These are phyloP conservation scores for Saccharomyces jurei DNA, from an alignment of 805 yeast genomes.

Conservation along the genomic window DNA sequence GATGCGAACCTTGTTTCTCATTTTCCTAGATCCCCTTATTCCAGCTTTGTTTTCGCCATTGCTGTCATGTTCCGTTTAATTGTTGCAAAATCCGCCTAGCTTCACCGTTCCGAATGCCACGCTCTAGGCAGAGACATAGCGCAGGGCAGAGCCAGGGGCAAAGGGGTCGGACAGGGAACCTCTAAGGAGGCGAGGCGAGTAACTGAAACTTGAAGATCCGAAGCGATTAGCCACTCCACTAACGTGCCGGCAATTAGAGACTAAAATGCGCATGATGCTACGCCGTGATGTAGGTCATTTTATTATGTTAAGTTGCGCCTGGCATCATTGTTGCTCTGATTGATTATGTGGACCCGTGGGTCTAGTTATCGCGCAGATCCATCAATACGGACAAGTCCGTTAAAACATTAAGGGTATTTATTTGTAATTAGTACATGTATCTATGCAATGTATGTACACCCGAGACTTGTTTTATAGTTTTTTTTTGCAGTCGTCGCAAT, in stretches of 20 bases:
- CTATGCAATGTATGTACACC: background rate
- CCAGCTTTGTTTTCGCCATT: background rate
- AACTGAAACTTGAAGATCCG: background rate
- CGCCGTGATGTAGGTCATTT: background rate
- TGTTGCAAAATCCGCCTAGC: background rate
- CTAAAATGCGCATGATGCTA: background rate
- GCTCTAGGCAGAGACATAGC: background rate
- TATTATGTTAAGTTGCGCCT: background rate
- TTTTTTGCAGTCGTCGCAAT: slow-evolving; percentile 55
- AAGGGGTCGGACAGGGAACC: background rate
- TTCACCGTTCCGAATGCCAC: background rate
- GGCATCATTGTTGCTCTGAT: background rate
- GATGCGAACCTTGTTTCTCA: background rate
- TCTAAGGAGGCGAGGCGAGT: background rate
- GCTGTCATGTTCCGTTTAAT: background rate
- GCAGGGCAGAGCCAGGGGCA: background rate
- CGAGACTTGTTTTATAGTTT: background rate
- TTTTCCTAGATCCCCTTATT: background rate
- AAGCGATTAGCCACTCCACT: background rate
- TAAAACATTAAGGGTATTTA: background rate
- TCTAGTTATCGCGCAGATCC: background rate
- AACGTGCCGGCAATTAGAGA: background rate
- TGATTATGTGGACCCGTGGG: background rate
- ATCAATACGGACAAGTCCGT: background rate
- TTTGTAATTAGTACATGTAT: background rate